Conservation (phyloP, 1,139 yeast genomes). For the Lodderomyces metapsilosis region DNA sequence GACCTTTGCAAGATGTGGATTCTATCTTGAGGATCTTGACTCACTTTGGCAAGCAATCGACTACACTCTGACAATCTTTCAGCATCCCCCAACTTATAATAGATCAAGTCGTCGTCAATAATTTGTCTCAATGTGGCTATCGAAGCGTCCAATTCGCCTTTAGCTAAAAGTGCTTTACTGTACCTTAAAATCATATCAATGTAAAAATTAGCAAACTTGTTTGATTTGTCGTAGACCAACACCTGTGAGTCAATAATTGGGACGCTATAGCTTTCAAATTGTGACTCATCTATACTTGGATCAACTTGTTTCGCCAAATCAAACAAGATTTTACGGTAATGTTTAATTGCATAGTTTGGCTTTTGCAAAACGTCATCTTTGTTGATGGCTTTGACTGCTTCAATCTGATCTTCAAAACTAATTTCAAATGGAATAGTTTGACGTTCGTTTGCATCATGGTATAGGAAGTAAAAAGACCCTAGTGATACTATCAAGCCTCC, state of each 20-base stretch:
- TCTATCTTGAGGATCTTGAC: constrained; percentile 25
- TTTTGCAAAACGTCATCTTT: constrained; percentile 46
- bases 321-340: constrained; percentile 39
- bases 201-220: constrained; percentile 41
- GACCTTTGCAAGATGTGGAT: constrained; percentile 40
- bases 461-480: constrained; percentile 41
- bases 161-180: constrained; percentile 42
- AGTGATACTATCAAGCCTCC: constrained; percentile 41
- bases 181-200: constrained; percentile 45
- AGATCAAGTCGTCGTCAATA: constrained; percentile 38
- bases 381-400: constrained; percentile 44
- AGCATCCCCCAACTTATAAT: constrained; percentile 43
- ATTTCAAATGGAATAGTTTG: constrained; percentile 45
- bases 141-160: constrained; percentile 37
- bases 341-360: constrained; percentile 46
- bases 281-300: constrained; percentile 27
- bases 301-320: constrained; percentile 34
- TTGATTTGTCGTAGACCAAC: constrained; percentile 32
- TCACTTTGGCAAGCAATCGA: constrained; percentile 33
- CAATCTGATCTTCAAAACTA: constrained; percentile 30
- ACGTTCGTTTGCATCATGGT: constrained; percentile 40
- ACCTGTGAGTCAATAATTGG: constrained; percentile 34
- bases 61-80: constrained; percentile 45
- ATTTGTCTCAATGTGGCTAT: constrained; percentile 28
- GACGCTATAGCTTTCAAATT: constrained; percentile 22